Percentiles rank a stretch among this genome's conserved stretches.
These are phyloP conservation scores for Boletus vermiculosoides DNA, from an alignment of 768 basidiomycete species.

Conservation along the genomic window DNA sequence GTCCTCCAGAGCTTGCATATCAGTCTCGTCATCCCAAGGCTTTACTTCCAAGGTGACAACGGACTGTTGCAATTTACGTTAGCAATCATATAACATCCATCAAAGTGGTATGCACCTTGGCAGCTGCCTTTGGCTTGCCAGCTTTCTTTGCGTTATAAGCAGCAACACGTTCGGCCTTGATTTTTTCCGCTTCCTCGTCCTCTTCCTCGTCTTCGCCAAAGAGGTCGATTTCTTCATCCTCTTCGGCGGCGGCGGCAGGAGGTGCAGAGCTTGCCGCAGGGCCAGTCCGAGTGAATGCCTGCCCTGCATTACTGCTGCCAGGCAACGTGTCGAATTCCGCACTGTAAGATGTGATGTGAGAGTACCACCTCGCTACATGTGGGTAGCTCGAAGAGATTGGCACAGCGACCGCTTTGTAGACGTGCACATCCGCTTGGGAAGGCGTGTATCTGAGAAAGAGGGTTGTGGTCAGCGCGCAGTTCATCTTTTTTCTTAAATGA, in stretches of 20 bases:
- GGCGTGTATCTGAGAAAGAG: conserved; percentile 67
- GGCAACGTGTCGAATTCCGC: conserved; percentile 75
- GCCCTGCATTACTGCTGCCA: conserved; percentile 81
- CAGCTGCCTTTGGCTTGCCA: conserved; percentile 78
- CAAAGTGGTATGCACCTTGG: conserved; percentile 59
- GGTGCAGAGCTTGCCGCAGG: conserved; percentile 43
- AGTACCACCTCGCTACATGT: conserved; percentile 88
- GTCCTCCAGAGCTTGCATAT: conserved; percentile 85
- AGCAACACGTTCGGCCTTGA: conserved; percentile 92
- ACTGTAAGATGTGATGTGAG: conserved; percentile 85
- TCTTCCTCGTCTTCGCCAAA: conserved; percentile 85
- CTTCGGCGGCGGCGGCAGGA: conserved; percentile 42
- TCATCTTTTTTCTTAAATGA: conserved; percentile 6
- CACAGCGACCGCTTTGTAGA: conserved; percentile 77
- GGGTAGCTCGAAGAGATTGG: conserved; percentile 67
- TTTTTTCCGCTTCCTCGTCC: conserved; percentile 78
- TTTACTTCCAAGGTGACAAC: conserved; percentile 98
- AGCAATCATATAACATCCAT: conserved; percentile 8
- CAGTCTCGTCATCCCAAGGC: conserved; percentile 99
- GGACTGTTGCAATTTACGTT: conserved; percentile 58
- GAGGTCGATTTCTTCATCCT: conserved; percentile 78
- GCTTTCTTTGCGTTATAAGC: conserved; percentile 95
- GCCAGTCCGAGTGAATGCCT: conserved; percentile 61
- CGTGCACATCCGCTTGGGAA: conserved; percentile 91
- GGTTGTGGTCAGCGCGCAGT: conserved; percentile 4